Evolutionary conservation across 2,329 filamentous ascomycete species (phyloP).

Genomic region (Huntiella moniliformis): DNA sequence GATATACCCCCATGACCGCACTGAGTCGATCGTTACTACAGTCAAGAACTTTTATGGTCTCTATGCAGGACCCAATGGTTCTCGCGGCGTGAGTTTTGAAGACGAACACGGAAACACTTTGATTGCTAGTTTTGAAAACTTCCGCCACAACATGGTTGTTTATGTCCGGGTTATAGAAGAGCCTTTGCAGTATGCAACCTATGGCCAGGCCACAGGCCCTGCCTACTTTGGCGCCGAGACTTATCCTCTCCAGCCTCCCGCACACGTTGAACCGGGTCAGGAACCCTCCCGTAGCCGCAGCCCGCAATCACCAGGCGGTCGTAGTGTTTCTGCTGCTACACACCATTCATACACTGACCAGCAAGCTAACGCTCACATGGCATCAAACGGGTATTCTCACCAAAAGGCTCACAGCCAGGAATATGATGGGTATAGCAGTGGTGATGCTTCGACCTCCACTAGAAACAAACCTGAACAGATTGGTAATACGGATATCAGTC

Average conservation of each 20-base stretch:
- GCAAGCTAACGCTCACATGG: conserved; percentile 23
- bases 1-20: conserved; percentile 89
- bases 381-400: conserved; percentile 20
- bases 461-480: conserved; percentile 59
- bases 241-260: conserved; percentile 27
- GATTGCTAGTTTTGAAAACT: conserved; percentile 93
- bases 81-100: conserved; percentile 83
- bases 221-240: conserved; percentile 34
- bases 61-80: conserved; percentile 52
- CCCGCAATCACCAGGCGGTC: conserved; percentile 45
- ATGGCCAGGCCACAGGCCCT: conserved; percentile 1
- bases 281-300: conserved; percentile 52
- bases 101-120: conserved; percentile 75
- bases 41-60: conserved; percentile 98
- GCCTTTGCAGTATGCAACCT: conserved; percentile 11
- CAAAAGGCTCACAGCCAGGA: conserved; percentile 28
- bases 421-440: conserved; percentile 70
- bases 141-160: conserved; percentile 78
- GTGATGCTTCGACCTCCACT: conserved; percentile 62
- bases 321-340: conserved; percentile 54
- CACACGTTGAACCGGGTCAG: conserved; percentile 33
- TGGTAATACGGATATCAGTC: conserved; percentile 88
- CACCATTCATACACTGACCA: conserved; percentile 28
- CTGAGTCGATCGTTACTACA: conserved; percentile 91
- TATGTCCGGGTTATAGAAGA: conserved; percentile 72